A percentile compares a stretch with the other conserved stretches of the same genome.
Conservation (phyloP, 2,329 filamentous ascomycete species). For the Calonectria honghensis region DNA sequence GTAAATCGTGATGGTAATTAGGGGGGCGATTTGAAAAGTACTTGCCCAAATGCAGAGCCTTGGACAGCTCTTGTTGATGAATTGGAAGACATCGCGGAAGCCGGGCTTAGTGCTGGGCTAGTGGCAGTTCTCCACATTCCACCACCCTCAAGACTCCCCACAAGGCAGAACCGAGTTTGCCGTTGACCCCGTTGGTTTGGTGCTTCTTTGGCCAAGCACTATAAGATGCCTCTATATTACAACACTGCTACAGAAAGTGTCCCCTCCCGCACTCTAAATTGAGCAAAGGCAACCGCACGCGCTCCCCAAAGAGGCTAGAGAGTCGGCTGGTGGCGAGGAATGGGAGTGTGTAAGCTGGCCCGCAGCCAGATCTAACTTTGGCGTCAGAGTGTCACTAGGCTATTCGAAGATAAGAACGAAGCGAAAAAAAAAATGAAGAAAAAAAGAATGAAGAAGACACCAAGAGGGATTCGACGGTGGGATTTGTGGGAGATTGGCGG, state of each 20-base stretch:
- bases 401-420: neutral
- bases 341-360: neutral
- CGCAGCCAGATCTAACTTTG: neutral
- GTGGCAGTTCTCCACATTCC: neutral
- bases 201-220: too few species aligned
- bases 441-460: neutral
- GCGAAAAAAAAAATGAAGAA: neutral
- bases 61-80: neutral
- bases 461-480: neutral
- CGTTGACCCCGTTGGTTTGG: too few species aligned
- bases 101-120: neutral
- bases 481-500: neutral
- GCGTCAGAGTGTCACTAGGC: neutral
- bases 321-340: neutral
- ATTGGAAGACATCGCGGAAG: neutral
- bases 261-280: neutral
- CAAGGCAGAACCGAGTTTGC: neutral
- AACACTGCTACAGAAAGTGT: neutral
- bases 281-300: neutral
- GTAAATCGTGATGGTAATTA: neutral
- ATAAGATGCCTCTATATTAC: neutral
- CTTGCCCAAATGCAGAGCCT: neutral
- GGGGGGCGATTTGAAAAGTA: too few species aligned
- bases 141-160: neutral
- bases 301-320: neutral